Conservation (phyloP, 2,329 filamentous ascomycete species). For the Alternaria panax region DNA sequence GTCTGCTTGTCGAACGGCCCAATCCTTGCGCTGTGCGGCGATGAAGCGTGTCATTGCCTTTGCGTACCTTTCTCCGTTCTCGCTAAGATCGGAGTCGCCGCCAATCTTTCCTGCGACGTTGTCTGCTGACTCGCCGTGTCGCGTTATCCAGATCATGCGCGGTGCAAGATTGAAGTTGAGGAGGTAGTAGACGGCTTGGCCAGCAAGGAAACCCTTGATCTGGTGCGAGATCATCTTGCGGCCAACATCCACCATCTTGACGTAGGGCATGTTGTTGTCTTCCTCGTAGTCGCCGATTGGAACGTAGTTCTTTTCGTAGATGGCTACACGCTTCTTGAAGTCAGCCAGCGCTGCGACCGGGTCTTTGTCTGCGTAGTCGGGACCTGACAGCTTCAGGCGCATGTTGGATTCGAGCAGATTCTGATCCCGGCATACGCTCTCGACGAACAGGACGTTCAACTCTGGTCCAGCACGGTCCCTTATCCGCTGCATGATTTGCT, state of each 20-base stretch:
- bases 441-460: constrained; percentile 91
- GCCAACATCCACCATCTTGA: constrained; percentile 97
- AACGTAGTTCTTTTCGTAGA: constrained; percentile 94
- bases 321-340: constrained; percentile 89
- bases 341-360: constrained; percentile 83
- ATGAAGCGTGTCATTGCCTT: constrained; percentile 84
- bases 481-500: constrained; percentile 83
- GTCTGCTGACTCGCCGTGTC: constrained; percentile 90
- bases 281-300: constrained; percentile 92
- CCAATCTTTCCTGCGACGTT: constrained; percentile 89
- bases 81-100: constrained; percentile 84
- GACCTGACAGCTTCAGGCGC: constrained; percentile 93
- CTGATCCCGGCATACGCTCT: constrained; percentile 89
- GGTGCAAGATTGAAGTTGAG: constrained; percentile 97
- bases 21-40: constrained; percentile 77
- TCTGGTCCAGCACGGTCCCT: constrained; percentile 81
- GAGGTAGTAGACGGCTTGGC: constrained; percentile 91
- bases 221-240: constrained; percentile 92
- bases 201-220: constrained; percentile 88
- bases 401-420: constrained; percentile 92
- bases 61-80: constrained; percentile 80
- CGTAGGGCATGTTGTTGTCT: constrained; percentile 88
- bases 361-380: constrained; percentile 95
- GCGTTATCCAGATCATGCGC: constrained; percentile 96
- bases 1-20: constrained; percentile 82